phyloP scores from a whole-genome alignment of 768 basidiomycete genomes.

The Hygrophorus pudorinus region DNA sequence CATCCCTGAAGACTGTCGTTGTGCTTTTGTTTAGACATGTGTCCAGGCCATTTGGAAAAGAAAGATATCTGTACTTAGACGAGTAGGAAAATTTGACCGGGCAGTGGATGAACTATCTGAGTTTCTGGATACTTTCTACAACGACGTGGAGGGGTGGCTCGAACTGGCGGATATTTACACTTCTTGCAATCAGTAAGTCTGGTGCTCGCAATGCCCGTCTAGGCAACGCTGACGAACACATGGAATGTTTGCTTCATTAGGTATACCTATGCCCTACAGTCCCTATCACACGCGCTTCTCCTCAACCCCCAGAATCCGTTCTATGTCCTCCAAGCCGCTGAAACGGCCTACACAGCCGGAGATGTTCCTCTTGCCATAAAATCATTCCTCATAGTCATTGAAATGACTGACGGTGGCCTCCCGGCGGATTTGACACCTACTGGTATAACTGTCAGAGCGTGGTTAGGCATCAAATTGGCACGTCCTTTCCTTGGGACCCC shows the following conservation, averaged over 20 bases:
- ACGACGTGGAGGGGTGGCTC: conserved; percentile 81
- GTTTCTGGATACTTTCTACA: conserved; percentile 81
- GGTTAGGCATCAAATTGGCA: conserved; percentile 80
- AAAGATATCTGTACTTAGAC: conserved; percentile 62
- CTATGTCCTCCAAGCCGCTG: conserved; percentile 74
- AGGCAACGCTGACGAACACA: not conserved
- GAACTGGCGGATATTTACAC: conserved; percentile 78
- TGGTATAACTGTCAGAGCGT: conserved; percentile 61
- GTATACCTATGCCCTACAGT: conserved; percentile 61
- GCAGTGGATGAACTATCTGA: conserved; percentile 63
- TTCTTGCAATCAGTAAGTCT: conserved; percentile 61
- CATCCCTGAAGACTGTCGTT: not conserved
- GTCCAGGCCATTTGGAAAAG: conserved; percentile 67
- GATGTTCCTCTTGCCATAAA: conserved; percentile 72
- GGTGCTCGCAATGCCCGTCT: not conserved
- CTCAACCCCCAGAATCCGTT: conserved; percentile 83
- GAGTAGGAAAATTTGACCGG: conserved; percentile 49
- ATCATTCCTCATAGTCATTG: conserved; percentile 67
- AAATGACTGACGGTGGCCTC: conserved; percentile 55
- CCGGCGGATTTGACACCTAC: conserved; percentile 30
- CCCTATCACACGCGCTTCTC: conserved; percentile 73
- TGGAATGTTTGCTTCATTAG: conserved; percentile 26
- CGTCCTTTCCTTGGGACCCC: conserved; percentile 16
- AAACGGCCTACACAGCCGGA: conserved; percentile 74
- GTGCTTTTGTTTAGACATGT: not conserved